Percentiles rank a stretch among this genome's conserved stretches.
phyloP scores from a whole-genome alignment of 805 yeast genomes.

The Starmerella sirachaensis region DNA sequence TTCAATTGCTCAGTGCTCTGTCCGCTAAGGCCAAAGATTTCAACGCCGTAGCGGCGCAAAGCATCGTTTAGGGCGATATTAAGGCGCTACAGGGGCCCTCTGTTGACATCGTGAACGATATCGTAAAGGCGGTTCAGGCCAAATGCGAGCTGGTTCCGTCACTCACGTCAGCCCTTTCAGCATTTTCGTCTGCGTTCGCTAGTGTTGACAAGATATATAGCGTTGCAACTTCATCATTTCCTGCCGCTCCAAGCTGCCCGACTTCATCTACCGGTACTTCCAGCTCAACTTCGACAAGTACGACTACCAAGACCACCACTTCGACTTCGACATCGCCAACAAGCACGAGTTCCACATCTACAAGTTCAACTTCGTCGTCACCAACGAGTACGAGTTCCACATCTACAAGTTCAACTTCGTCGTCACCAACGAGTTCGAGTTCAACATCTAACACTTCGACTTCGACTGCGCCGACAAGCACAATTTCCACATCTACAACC shows the following conservation, averaged over 20 bases:
- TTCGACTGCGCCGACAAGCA: neutral
- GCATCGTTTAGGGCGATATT: slow-evolving; percentile 17
- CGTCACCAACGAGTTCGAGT: no score
- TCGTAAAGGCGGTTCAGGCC: slow-evolving; percentile 11
- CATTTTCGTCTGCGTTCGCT: slow-evolving; percentile 1
- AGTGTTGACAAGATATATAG: slow-evolving; percentile 5
- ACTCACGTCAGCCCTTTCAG: slow-evolving; percentile 2
- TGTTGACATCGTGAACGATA: slow-evolving; percentile 14
- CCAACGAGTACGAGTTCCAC: neutral
- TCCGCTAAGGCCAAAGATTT: slow-evolving; percentile 22
- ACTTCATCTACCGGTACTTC: slow-evolving; percentile 1
- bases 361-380: neutral
- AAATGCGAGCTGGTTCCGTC: slow-evolving; percentile 4
- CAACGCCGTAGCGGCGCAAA: slow-evolving; percentile 17
- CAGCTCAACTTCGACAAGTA: neutral
- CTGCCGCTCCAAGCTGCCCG: slow-evolving; percentile 8
- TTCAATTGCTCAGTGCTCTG: slow-evolving; percentile 17
- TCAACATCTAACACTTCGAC: no score
- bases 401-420: neutral
- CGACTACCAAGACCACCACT: neutral
- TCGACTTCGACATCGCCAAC: neutral
- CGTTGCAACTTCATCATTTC: slow-evolving; percentile 7
- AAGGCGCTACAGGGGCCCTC: slow-evolving; percentile 17
- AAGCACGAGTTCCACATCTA: no score
- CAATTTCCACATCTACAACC: no score